phyloP scores from a whole-genome alignment of 2,329 filamentous ascomycete genomes.

The Colletotrichum sp. region DNA sequence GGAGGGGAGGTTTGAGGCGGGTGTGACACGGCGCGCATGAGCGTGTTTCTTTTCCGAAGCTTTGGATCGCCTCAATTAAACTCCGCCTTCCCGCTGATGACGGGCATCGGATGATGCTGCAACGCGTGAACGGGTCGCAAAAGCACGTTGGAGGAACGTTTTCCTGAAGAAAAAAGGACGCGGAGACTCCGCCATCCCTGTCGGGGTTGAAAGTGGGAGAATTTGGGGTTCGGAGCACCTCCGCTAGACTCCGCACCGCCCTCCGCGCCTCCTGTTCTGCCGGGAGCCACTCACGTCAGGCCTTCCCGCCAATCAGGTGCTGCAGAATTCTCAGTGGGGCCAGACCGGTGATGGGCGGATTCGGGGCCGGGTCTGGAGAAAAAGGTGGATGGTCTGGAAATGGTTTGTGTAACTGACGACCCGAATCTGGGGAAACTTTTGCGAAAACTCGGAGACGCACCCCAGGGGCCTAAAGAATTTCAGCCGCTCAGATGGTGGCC shows the following conservation, averaged over 20 bases:
- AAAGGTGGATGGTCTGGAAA: background rate
- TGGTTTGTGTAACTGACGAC: background rate
- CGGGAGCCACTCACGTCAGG: background rate
- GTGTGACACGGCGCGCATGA: background rate
- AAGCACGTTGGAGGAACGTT: background rate
- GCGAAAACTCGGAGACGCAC: background rate
- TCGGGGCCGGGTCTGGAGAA: conserved; percentile 5
- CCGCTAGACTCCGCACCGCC: conserved; percentile 20
- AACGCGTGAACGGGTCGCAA: background rate
- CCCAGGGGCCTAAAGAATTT: background rate
- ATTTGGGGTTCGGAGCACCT: conserved; percentile 1
- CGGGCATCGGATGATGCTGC: background rate
- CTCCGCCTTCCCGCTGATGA: background rate
- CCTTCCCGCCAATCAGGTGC: background rate
- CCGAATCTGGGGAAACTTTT: conserved; percentile 4
- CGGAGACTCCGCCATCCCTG: conserved; percentile 19
- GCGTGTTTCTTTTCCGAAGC: background rate
- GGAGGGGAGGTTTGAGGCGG: background rate
- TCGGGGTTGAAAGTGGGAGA: background rate
- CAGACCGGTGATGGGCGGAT: background rate
- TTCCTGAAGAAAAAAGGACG: background rate
- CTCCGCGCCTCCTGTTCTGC: background rate
- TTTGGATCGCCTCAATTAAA: background rate
- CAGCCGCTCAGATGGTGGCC: background rate
- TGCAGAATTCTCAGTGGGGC: background rate